Base-by-base conservation (phyloP, 352 stramenopile species). In the Phytophthora pistaciae region DNA sequence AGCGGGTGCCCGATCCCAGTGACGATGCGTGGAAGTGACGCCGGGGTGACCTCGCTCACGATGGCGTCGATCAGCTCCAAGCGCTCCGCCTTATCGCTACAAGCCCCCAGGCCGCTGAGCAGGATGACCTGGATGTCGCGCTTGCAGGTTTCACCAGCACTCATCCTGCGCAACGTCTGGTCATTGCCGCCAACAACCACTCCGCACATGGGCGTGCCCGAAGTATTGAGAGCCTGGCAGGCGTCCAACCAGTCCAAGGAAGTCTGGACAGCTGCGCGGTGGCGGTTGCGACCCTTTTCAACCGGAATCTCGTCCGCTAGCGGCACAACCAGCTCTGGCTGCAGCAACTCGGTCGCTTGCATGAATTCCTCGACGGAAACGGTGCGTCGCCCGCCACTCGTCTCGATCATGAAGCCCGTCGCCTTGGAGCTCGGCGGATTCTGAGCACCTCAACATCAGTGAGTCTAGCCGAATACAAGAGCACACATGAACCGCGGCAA, bases 221-320 rank as follows among this genome's bases (percentile, higher is more conserved):
- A 63, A 9, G 56, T 33, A 4, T 75, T 69, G 40, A 64, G 40
- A 1, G 42, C 60, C 40, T 92, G 64, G 56, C 85, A 95, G 20
- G 72, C 79, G 63, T 95, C 87, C 25, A 95, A 70, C 87, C 87
- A 95, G 33, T 90, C 72, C 36, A 95, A 73, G 48, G 87, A 87
- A 27, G 70, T 82, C 60, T 91, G 77, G 27, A 95, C 79, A 18
- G 87, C 84, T 3, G 76, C 67, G 42, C 85, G 85, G 68, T 93
- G 87, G 9, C 87, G 84, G 66, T 95, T 95, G 33, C 77, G 66
- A 18, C 85, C 80, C 36, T 87, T 88, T 23, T 83, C 83, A 20
- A 67, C 56, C 4, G 73, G 74, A 52, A 91, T 80, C 55, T 95
- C 87, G 63, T 95, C 87, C 0, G 87, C 87, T 31, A 93, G 75